Conservation (phyloP, 202 grass and related monocot genomes). For the Dendrocalamus latiflorus region DNA sequence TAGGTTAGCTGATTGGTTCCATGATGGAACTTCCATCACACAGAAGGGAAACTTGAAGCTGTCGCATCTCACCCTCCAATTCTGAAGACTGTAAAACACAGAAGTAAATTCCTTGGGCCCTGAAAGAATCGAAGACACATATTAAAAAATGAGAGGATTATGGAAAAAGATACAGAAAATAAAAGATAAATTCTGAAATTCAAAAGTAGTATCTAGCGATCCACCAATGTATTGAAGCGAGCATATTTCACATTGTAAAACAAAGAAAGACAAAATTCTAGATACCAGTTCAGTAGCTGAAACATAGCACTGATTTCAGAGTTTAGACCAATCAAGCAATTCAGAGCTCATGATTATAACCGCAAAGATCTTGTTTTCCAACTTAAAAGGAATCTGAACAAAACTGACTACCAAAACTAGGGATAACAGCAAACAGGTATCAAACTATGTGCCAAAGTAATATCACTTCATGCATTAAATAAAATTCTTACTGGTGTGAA, state of each 20-base stretch:
- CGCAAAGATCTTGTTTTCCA: background rate
- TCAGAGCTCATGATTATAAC: background rate
- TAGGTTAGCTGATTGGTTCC: background rate
- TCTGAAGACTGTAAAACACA: slow-evolving; percentile 96
- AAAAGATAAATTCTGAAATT: background rate
- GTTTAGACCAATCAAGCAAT: background rate
- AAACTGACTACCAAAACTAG: background rate
- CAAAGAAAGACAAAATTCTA: too few species aligned
- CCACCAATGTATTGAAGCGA: too few species aligned
- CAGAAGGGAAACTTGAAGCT: background rate
- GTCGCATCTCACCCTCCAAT: slow-evolving; percentile 75
- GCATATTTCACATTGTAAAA: too few species aligned
- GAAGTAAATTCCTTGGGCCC: slow-evolving; percentile 87
- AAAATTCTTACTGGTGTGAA: background rate
- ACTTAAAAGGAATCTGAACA: background rate
- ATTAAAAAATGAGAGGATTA: background rate
- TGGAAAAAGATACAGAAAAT: background rate
- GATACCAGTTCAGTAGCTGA: background rate
- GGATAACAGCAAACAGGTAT: background rate
- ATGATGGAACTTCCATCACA: too few species aligned
- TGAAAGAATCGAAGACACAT: slow-evolving; percentile 28
- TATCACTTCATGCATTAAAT: background rate
- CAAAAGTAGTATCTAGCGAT: background rate
- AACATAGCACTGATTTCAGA: background rate
- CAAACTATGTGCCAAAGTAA: background rate